Evolutionary conservation across 1,284 basidiomycete genomes (phyloP).

Genomic region (Marasmius oreades): DNA sequence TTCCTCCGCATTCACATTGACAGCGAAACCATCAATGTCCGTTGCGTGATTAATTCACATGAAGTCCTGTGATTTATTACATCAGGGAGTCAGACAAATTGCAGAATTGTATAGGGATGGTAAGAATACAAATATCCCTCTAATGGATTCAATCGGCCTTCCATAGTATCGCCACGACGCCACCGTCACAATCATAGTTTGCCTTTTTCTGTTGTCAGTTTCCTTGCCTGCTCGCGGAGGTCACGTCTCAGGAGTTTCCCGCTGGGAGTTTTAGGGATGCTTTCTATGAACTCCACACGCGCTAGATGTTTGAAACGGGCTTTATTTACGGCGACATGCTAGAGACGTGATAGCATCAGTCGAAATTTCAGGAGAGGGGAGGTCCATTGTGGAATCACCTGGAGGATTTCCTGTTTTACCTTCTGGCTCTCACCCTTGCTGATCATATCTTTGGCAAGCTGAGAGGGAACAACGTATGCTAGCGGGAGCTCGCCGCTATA

Average conservation of each 20-base stretch:
- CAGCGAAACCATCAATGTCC: too few species aligned
- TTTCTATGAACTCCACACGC: constrained; percentile 47
- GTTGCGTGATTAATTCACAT: too few species aligned
- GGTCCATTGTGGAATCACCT: not conserved
- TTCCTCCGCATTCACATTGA: too few species aligned
- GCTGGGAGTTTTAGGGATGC: constrained; percentile 53
- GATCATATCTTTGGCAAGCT: constrained; percentile 13
- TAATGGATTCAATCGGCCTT: not conserved
- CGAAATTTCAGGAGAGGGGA: not conserved
- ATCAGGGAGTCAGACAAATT: too few species aligned
- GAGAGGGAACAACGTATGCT: constrained; percentile 49
- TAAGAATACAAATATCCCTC: not conserved
- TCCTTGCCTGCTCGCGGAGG: not conserved
- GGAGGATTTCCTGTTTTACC: not conserved
- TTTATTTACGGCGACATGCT: constrained; percentile 56
- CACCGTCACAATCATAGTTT: not conserved
- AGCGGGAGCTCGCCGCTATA: constrained; percentile 61
- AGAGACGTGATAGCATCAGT: not conserved
- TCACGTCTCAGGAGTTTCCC: constrained; percentile 46
- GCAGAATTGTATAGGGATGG: too few species aligned
- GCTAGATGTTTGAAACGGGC: constrained; percentile 52
- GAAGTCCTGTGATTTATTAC: too few species aligned
- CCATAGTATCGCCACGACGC: not conserved
- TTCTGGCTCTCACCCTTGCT: not conserved
- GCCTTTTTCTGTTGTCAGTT: not conserved